A percentile compares a stretch with the other conserved stretches of the same genome.
These are phyloP conservation scores for Ogataea hybrid DNA, from an alignment of 1,139 yeast species.

Conservation along the genomic window DNA sequence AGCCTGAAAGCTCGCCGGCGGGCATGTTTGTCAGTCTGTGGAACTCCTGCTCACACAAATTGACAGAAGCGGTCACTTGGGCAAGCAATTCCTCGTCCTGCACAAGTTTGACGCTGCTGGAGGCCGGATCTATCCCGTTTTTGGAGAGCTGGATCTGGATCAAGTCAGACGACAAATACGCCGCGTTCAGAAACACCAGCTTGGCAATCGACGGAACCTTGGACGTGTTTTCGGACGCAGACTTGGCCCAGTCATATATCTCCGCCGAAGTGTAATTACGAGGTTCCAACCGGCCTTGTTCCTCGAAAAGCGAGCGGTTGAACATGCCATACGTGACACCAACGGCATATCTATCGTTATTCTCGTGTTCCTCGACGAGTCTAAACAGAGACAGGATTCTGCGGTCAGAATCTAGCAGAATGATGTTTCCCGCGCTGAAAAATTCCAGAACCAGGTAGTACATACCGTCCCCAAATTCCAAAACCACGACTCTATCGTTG, in stretches of 20 bases:
- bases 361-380: conserved; percentile 69
- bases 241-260: conserved; percentile 50
- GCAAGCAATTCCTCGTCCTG: conserved; percentile 26
- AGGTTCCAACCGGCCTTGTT: conserved; percentile 22
- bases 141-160: conserved; percentile 55
- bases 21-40: conserved; percentile 30
- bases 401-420: conserved; percentile 66
- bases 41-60: conserved; percentile 45
- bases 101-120: conserved; percentile 26
- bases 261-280: conserved; percentile 35
- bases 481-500: conserved; percentile 74
- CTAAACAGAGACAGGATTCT: conserved; percentile 76
- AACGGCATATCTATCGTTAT: conserved; percentile 61
- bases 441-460: conserved; percentile 83
- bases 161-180: conserved; percentile 77
- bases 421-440: conserved; percentile 91
- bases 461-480: conserved; percentile 79
- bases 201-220: conserved; percentile 68
- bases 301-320: conserved; percentile 47
- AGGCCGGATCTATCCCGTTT: conserved; percentile 41
- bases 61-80: conserved; percentile 44
- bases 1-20: conserved; percentile 49
- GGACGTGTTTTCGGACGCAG: conserved; percentile 38
- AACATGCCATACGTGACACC: conserved; percentile 68
- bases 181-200: conserved; percentile 62